Evolutionary conservation across 148 eudicot genomes (phyloP).

Genomic region (Cornus controversa): DNA sequence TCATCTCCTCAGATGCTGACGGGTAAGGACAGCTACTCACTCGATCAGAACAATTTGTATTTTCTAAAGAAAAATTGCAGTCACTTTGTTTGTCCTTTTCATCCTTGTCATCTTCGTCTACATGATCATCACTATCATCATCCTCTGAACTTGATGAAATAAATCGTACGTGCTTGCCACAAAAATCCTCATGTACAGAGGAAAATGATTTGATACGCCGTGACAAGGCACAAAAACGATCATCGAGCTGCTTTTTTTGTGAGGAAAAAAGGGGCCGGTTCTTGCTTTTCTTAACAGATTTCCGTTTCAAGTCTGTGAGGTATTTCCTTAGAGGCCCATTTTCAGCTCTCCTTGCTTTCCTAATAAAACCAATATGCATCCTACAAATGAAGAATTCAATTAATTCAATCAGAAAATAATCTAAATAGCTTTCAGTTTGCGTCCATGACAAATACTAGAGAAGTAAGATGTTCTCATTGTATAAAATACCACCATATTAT

Average conservation of each 20-base stretch:
- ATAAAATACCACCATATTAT: not conserved
- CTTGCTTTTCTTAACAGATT: constrained; percentile 23
- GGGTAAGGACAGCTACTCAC: constrained; percentile 87
- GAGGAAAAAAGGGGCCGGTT: constrained; percentile 61
- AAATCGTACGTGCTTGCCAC: constrained; percentile 65
- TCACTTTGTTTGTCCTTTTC: constrained; percentile 23
- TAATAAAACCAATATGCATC: constrained; percentile 48
- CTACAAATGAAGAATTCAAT: constrained; percentile 30
- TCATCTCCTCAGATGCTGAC: constrained; percentile 77
- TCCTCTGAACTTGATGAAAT: constrained; percentile 68
- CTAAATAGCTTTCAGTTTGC: not conserved
- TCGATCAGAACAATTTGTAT: constrained; percentile 35
- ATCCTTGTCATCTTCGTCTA: constrained; percentile 26
- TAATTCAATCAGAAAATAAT: constrained; percentile 13
- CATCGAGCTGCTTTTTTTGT: constrained; percentile 73
- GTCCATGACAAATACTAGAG: not conserved
- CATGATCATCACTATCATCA: constrained; percentile 31
- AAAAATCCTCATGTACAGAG: constrained; percentile 40
- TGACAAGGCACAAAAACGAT: constrained; percentile 52
- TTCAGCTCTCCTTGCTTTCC: constrained; percentile 46
- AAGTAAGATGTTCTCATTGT: not conserved
- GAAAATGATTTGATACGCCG: constrained; percentile 62
- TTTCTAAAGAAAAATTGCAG: constrained; percentile 24
- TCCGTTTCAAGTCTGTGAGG: constrained; percentile 23
- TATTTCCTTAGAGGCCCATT: constrained; percentile 33